Evolutionary conservation across 768 basidiomycete species (phyloP).

Genomic region (Omphalotus guepiniiformis): DNA sequence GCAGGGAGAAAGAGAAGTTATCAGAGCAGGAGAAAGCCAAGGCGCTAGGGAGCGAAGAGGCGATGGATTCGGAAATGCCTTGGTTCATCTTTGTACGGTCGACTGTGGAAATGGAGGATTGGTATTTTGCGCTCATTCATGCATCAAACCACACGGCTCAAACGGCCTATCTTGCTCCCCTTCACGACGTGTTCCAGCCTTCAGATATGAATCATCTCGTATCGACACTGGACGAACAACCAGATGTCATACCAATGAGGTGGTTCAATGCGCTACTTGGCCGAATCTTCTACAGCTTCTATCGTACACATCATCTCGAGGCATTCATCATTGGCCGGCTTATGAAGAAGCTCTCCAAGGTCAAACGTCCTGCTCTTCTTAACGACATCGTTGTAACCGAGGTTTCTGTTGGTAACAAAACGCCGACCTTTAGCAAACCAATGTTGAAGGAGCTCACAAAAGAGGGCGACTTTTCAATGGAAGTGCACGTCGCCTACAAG

Average conservation of each 20-base stretch:
- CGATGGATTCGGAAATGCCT: slow-evolving; percentile 50
- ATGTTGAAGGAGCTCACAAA: slow-evolving; percentile 97
- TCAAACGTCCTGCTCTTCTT: slow-evolving; percentile 85
- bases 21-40: slow-evolving; percentile 36
- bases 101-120: slow-evolving; percentile 95
- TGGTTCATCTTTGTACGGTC: slow-evolving; percentile 95
- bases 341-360: slow-evolving; percentile 91
- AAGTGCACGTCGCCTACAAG: slow-evolving; percentile 79
- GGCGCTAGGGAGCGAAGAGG: slow-evolving; percentile 45
- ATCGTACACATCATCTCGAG: slow-evolving; percentile 80
- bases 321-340: slow-evolving; percentile 79
- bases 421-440: slow-evolving; percentile 90
- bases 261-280: slow-evolving; percentile 97
- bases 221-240: slow-evolving; percentile 82
- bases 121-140: slow-evolving; percentile 82
- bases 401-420: slow-evolving; percentile 79
- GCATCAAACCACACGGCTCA: slow-evolving; percentile 63
- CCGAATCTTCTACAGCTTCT: slow-evolving; percentile 88
- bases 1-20: slow-evolving; percentile 33
- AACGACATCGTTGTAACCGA: slow-evolving; percentile 83
- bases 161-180: slow-evolving; percentile 55
- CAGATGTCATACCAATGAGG: slow-evolving; percentile 94
- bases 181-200: slow-evolving; percentile 63
- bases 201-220: slow-evolving; percentile 83
- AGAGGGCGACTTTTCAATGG: slow-evolving; percentile 89